phyloP scores from a whole-genome alignment of 352 stramenopile genomes.

The Nothophytophthora sp. region DNA sequence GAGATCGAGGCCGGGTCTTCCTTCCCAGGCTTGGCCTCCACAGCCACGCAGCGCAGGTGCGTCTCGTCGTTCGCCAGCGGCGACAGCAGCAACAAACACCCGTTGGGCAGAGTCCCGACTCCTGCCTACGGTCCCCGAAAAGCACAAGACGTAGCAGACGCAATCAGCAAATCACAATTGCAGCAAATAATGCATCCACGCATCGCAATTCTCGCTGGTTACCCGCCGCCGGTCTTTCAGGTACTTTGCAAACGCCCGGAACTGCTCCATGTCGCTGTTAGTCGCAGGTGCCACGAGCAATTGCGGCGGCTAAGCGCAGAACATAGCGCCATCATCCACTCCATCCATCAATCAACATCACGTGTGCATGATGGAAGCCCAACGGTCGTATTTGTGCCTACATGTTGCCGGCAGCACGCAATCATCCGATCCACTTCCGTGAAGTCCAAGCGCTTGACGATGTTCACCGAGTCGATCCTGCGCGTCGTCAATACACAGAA shows the following conservation, averaged over 20 bases:
- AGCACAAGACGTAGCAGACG: not conserved
- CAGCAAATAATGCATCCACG: not conserved
- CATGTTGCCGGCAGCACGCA: conserved; percentile 45
- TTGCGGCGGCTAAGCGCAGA: conserved; percentile 69
- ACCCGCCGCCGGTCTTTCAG: conserved; percentile 56
- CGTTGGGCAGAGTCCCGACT: conserved; percentile 45
- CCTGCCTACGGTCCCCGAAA: conserved; percentile 40
- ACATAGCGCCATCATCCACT: too few relatives aligned
- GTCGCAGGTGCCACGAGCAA: conserved; percentile 36
- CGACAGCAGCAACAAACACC: conserved; percentile 52
- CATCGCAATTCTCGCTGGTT: conserved; percentile 1
- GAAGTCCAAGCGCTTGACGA: conserved; percentile 64
- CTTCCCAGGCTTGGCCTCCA: conserved; percentile 37
- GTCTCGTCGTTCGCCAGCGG: conserved; percentile 40
- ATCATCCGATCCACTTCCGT: conserved; percentile 62
- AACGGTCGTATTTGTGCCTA: conserved; percentile 14
- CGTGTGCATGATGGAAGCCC: too few relatives aligned
- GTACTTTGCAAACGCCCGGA: conserved; percentile 54
- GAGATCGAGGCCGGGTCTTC: conserved; percentile 7
- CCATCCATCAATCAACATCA: too few relatives aligned
- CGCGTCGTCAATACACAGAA: too few relatives aligned
- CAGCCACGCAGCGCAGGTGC: conserved; percentile 51
- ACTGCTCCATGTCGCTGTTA: conserved; percentile 23
- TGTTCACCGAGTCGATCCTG: conserved; percentile 46
- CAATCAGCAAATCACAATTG: not conserved